phyloP scores from a whole-genome alignment of 2,329 filamentous ascomycete genomes.

The Chrysoporthe cubensis region DNA sequence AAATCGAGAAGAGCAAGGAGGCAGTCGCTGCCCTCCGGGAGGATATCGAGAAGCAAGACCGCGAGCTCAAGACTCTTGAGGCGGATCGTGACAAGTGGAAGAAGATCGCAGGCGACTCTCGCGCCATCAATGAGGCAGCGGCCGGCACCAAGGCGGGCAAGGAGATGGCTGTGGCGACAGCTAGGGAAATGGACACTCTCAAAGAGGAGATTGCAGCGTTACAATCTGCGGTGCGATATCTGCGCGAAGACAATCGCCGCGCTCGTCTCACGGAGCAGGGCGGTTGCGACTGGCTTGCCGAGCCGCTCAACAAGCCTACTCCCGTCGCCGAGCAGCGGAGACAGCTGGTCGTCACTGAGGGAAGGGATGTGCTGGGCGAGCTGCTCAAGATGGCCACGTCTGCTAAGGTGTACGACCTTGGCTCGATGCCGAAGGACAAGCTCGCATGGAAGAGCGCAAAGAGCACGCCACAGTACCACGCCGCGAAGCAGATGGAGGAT shows the following conservation, averaged over 20 bases:
- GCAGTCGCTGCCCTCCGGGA: slow-evolving; percentile 60
- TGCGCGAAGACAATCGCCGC: slow-evolving; percentile 69
- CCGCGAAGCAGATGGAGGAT: slow-evolving; percentile 67
- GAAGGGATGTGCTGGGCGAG: slow-evolving; percentile 66
- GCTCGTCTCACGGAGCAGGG: slow-evolving; percentile 62
- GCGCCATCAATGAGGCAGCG: slow-evolving; percentile 56
- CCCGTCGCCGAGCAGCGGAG: slow-evolving; percentile 53
- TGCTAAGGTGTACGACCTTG: slow-evolving; percentile 64
- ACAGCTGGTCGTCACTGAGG: slow-evolving; percentile 61
- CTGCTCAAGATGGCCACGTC: slow-evolving; percentile 64
- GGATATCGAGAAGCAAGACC: slow-evolving; percentile 68
- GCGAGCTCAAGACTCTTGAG: slow-evolving; percentile 67
- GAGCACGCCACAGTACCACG: slow-evolving; percentile 67
- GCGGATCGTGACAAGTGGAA: slow-evolving; percentile 72
- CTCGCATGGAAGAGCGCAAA: slow-evolving; percentile 69
- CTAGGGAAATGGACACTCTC: slow-evolving; percentile 73
- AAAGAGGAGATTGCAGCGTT: slow-evolving; percentile 69
- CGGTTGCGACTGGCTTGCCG: slow-evolving; percentile 64
- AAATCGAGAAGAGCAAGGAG: slow-evolving; percentile 57
- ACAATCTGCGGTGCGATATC: slow-evolving; percentile 68
- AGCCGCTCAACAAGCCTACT: slow-evolving; percentile 58
- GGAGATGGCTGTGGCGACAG: slow-evolving; percentile 70
- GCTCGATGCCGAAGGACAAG: slow-evolving; percentile 59
- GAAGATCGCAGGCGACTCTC: slow-evolving; percentile 67
- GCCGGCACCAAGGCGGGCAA: slow-evolving; percentile 57